A percentile compares a stretch with the other conserved stretches of the same genome.
phyloP scores from a whole-genome alignment of 257 asterid genomes.

The Solanum appendiculatum region DNA sequence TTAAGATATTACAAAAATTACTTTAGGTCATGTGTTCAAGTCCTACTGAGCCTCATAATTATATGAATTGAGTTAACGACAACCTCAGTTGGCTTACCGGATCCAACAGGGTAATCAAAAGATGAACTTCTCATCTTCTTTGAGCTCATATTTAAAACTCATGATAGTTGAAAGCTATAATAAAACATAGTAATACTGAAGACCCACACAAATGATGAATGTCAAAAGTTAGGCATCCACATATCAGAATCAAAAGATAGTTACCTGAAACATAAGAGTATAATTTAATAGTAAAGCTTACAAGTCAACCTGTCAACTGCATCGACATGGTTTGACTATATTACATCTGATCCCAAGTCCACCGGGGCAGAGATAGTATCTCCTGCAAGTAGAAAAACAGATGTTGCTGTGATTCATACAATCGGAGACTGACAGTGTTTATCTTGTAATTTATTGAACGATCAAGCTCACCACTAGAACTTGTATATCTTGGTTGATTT shows the following conservation, averaged over 20 bases:
- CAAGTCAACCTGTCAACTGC: neutral
- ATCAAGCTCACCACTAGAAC: conserved; percentile 17
- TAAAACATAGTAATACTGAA: neutral
- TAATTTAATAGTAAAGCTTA: neutral
- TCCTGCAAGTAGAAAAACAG: neutral
- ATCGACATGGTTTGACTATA: neutral
- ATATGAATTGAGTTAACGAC: neutral
- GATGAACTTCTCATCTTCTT: neutral
- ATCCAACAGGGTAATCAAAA: neutral
- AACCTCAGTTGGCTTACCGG: neutral
- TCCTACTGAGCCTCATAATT: too few relatives aligned
- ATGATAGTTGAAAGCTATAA: neutral
- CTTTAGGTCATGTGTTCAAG: too few relatives aligned
- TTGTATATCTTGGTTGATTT: conserved; percentile 18
- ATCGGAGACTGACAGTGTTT: neutral
- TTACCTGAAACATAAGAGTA: neutral
- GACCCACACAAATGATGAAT: neutral
- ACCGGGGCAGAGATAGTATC: neutral
- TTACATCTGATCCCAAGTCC: neutral
- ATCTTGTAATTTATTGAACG: neutral
- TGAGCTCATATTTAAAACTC: neutral
- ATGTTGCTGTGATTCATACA: neutral
- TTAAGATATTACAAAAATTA: too few relatives aligned
- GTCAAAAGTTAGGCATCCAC: neutral
- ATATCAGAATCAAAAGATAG: neutral